Evolutionary conservation across 768 basidiomycete species (phyloP).

Genomic region (Termitomyces sp.): DNA sequence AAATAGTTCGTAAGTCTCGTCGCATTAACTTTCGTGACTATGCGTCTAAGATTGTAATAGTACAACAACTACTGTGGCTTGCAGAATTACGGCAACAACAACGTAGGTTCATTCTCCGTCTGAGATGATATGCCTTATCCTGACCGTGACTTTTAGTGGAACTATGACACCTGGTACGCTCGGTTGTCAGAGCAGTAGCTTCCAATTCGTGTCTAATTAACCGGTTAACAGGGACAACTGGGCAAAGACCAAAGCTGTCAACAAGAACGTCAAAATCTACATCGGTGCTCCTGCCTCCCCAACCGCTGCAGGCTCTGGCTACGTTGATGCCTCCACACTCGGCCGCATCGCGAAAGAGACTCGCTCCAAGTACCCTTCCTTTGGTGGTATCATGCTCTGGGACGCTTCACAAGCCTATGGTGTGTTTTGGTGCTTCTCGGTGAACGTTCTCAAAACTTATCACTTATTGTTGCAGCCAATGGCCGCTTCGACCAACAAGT

Average conservation of each 20-base stretch:
- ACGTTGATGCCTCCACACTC: constrained; percentile 39
- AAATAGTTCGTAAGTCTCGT: constrained; percentile 11
- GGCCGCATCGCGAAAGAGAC: constrained; percentile 35
- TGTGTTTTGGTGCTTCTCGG: constrained; percentile 7
- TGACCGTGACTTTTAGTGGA: constrained; percentile 24
- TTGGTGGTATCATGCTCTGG: constrained; percentile 48
- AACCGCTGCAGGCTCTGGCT: constrained; percentile 48
- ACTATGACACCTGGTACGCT: constrained; percentile 41
- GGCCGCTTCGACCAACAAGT: constrained; percentile 36
- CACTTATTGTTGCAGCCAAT: constrained; percentile 23
- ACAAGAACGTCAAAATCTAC: constrained; percentile 50
- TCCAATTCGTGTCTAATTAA: background rate
- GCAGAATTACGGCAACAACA: constrained; percentile 34
- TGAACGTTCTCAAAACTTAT: background rate
- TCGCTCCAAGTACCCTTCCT: constrained; percentile 44
- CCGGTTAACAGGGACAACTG: constrained; percentile 40
- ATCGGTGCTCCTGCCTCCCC: constrained; percentile 52
- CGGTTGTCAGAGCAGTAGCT: background rate
- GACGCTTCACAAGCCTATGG: constrained; percentile 37
- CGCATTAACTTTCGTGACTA: background rate
- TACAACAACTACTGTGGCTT: constrained; percentile 26
- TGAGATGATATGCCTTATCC: background rate
- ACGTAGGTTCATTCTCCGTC: constrained; percentile 17
- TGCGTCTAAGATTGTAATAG: background rate
- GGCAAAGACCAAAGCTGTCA: constrained; percentile 49